Evolutionary conservation across 2,329 filamentous ascomycete species (phyloP).

Genomic region (Dactylonectria macrodidyma): DNA sequence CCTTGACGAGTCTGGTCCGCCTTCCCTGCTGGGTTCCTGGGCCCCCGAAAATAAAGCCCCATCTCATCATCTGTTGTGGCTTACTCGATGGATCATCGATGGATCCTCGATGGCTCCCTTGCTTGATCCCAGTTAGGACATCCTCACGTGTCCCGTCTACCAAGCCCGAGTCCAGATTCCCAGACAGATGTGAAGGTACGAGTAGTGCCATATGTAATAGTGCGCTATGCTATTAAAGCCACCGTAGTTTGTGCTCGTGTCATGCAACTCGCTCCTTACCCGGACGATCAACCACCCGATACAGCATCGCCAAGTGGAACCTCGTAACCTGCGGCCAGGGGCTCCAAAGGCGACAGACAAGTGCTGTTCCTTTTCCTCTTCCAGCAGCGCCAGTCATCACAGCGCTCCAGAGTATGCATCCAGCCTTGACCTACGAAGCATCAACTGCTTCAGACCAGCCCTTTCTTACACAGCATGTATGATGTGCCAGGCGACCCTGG

Average conservation of each 20-base stretch:
- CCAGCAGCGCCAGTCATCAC: too few species aligned
- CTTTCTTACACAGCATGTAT: conserved; percentile 41
- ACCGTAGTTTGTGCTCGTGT: background rate
- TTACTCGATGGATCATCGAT: conserved; percentile 3
- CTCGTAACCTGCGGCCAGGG: background rate
- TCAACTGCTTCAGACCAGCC: conserved; percentile 36
- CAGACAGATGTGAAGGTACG: background rate
- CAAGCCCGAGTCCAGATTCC: background rate
- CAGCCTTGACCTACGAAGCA: conserved; percentile 25
- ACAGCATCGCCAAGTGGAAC: conserved; percentile 15
- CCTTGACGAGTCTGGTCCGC: background rate
- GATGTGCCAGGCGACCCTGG: conserved; percentile 39
- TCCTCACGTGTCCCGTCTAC: conserved; percentile 2
- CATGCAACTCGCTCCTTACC: conserved; percentile 9
- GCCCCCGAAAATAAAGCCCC: background rate
- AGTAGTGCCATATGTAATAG: background rate
- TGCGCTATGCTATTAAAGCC: too few species aligned
- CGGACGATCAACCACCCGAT: conserved; percentile 21
- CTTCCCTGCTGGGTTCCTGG: background rate
- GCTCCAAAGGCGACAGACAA: too few species aligned
- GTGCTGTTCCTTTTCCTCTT: too few species aligned
- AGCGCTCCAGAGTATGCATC: too few species aligned
- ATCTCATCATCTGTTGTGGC: background rate
- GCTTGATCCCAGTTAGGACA: background rate
- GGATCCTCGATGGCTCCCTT: background rate